phyloP scores from a whole-genome alignment of 345 rosid genomes.

The Nephelium lappaceum region DNA sequence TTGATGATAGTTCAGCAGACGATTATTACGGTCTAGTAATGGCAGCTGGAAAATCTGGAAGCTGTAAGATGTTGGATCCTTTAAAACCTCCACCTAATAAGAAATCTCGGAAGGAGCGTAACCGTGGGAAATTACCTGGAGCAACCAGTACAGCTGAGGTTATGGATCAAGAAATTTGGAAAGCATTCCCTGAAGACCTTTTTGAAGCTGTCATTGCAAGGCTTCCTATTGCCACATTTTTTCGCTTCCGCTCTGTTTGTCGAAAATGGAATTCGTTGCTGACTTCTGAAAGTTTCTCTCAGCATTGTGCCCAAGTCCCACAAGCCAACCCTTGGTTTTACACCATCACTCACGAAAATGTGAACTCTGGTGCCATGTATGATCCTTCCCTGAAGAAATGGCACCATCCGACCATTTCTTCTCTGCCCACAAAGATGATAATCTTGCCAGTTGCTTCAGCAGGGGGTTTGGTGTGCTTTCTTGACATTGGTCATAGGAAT shows the following conservation, averaged over 20 bases:
- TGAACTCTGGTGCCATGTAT: slow-evolving; percentile 87
- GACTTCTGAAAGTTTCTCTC: slow-evolving; percentile 75
- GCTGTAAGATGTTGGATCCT: slow-evolving; percentile 65
- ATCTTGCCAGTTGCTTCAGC: slow-evolving; percentile 91
- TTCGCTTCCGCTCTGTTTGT: slow-evolving; percentile 90
- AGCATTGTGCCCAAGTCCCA: slow-evolving; percentile 62
- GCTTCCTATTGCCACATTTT: slow-evolving; percentile 79
- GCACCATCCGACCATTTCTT: slow-evolving; percentile 75
- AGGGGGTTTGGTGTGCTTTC: slow-evolving; percentile 95
- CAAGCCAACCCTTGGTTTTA: slow-evolving; percentile 81
- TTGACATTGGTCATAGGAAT: slow-evolving; percentile 85
- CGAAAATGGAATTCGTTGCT: slow-evolving; percentile 78
- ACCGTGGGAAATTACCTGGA: slow-evolving; percentile 53
- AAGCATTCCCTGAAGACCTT: slow-evolving; percentile 93
- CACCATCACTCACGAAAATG: slow-evolving; percentile 82
- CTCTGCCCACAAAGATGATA: slow-evolving; percentile 67
- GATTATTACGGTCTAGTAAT: slow-evolving; percentile 68
- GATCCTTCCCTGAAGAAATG: slow-evolving; percentile 85
- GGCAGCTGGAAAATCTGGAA: slow-evolving; percentile 80
- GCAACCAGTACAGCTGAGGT: slow-evolving; percentile 42
- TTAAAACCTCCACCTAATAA: slow-evolving; percentile 73
- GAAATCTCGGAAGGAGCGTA: slow-evolving; percentile 71
- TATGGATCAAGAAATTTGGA: slow-evolving; percentile 88
- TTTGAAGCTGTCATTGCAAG: slow-evolving; percentile 90
- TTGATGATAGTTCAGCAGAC: slow-evolving; percentile 62